Evolutionary conservation across 768 basidiomycete species (phyloP), one percentile per base, ranked within the genome.

Genomic region (Amanita inopinata): DNA sequence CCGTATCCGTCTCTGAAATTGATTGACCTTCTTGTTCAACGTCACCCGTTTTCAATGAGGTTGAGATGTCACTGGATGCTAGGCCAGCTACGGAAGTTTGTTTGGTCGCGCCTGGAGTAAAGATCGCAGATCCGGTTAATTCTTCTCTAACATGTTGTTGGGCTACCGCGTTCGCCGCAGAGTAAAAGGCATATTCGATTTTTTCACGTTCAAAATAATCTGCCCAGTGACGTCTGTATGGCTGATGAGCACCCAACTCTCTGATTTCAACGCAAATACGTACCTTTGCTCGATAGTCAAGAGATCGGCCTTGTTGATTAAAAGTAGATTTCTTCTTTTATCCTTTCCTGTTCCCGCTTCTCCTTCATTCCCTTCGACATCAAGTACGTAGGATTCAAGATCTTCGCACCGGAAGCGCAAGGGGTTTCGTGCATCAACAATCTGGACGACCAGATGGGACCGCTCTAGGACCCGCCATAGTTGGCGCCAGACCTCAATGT

Each of bases 401-500:
- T 97, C 94, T 48, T 91, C 86, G 38, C 93, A 97, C 15, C 91
- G 79, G 57, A 97, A 97, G 20, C 78, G 70, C 6, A 96, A 69
- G 1, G 96, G 94, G 65, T 96, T 97, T 28, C 96, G 80, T 4
- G 91, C 91, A 56, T 99, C 96, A 39, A 96, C 87, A 38, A 99
- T 94, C 61, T 98, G 91, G 2, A 98, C 86, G 23, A 98, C 64
- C 17, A 99, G 76, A 52, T 96, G 88, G 1, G 94, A 96, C 15
- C 92, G 77, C 63, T 99, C 96, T 6, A 96, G 64, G 1, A 98
- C 96, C 39, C 96, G 74, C 96, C 96, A 99, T 5, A 99, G 73
- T 55, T 99, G 96, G 32, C 96, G 71, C 94, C 96, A 98, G 9
- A 99, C 96, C 68, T 98, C 93, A 23, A 99, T 64, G 56, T 98